A percentile compares a stretch with the other conserved stretches of the same genome.
phyloP scores from a whole-genome alignment of 768 basidiomycete species.

The Peribolospora baueri region DNA sequence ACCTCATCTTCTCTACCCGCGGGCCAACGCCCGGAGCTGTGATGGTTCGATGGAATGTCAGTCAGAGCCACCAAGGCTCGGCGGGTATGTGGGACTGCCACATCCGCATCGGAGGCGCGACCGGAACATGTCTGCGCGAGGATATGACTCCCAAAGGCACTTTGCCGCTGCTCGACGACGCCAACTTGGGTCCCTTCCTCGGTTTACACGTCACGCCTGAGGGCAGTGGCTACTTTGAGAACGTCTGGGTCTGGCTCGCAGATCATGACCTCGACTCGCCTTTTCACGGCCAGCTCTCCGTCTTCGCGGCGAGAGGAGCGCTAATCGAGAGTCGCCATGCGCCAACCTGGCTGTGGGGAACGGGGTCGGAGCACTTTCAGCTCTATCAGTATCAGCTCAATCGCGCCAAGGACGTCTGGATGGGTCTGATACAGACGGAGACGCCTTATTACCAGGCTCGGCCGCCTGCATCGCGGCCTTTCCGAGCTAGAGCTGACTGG shows the following conservation, averaged over 20 bases:
- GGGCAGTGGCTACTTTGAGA: conserved; percentile 22
- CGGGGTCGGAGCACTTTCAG: too few relatives aligned
- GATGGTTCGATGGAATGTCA: conserved; percentile 39
- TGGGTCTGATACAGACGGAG: too few relatives aligned
- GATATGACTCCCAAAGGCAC: conserved; percentile 9
- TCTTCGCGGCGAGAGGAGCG: conserved; percentile 48
- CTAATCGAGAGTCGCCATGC: conserved; percentile 46
- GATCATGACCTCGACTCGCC: conserved; percentile 45
- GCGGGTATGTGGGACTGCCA: conserved; percentile 39
- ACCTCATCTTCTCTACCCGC: conserved; percentile 37
- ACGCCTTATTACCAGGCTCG: conserved; percentile 47
- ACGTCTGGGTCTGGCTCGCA: conserved; percentile 49
- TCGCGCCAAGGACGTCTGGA: too few relatives aligned
- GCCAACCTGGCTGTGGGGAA: conserved; percentile 57
- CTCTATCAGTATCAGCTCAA: too few relatives aligned
- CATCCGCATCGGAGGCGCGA: conserved; percentile 21
- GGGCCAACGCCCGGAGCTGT: conserved; percentile 38
- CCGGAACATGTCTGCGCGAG: conserved; percentile 7
- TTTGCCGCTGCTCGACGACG: too few relatives aligned
- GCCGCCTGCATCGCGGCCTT: conserved; percentile 35
- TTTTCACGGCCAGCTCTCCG: conserved; percentile 26
- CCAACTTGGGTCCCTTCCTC: conserved; percentile 43
- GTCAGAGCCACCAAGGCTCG: conserved; percentile 25
- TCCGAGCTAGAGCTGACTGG: conserved; percentile 24
- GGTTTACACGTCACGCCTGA: conserved; percentile 31